Percentiles rank a stretch among this genome's conserved stretches.
These are phyloP conservation scores for Neurospora sublineolata DNA, from an alignment of 495 filamentous ascomycete species.

Conservation along the genomic window DNA sequence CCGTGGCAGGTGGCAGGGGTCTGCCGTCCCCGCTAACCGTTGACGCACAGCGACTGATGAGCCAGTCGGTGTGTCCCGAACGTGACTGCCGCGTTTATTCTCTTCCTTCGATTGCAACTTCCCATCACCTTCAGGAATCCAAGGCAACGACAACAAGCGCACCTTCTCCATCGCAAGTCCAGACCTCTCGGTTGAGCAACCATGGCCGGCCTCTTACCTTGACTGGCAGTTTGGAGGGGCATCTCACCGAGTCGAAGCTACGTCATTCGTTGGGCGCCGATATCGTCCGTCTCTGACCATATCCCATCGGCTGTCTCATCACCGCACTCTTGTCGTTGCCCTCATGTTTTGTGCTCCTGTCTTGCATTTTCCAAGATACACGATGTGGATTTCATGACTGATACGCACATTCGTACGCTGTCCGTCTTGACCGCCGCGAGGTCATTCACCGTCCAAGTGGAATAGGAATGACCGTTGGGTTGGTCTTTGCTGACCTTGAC, in stretches of 20 bases:
- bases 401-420: neutral
- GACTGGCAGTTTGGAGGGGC: neutral
- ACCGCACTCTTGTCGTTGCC: neutral
- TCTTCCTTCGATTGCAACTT: neutral
- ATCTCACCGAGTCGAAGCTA: neutral
- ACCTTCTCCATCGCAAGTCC: neutral
- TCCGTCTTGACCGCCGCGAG: neutral
- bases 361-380: neutral
- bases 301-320: neutral
- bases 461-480: neutral
- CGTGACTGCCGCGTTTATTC: neutral
- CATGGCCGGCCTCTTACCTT: neutral
- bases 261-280: neutral
- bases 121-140: neutral
- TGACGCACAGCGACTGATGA: neutral
- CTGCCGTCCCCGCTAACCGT: neutral
- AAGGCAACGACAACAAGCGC: neutral
- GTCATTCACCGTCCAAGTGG: neutral
- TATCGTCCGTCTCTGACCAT: neutral
- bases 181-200: neutral
- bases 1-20: neutral
- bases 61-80: neutral
- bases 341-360: neutral
- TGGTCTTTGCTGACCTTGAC: neutral
- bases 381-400: neutral